Evolutionary conservation across 1,284 basidiomycete genomes (phyloP).

Genomic region (Austropuccinia psidii): DNA sequence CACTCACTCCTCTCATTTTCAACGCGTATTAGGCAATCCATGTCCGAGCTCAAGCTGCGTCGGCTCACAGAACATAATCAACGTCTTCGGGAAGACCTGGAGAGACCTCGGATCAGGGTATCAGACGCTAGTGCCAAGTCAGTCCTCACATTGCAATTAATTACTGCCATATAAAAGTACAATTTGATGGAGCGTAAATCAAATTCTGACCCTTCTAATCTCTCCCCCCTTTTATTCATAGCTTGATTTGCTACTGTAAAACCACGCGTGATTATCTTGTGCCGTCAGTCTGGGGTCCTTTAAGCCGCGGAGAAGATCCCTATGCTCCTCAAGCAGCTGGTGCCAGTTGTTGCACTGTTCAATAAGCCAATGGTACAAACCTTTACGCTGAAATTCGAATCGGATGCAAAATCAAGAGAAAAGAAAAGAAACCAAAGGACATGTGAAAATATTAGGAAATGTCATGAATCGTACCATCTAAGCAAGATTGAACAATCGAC

Average conservation of each 20-base stretch:
- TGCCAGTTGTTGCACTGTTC: constrained; percentile 25
- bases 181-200: too few species aligned
- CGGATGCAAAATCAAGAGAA: too few species aligned
- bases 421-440: too few species aligned
- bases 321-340: constrained; percentile 65
- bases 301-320: constrained; percentile 77
- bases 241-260: constrained; percentile 85
- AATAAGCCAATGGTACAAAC: neutral
- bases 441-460: too few species aligned
- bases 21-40: constrained; percentile 51
- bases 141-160: constrained; percentile 46
- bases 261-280: constrained; percentile 78
- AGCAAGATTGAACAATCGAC: too few species aligned
- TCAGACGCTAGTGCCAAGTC: constrained; percentile 85
- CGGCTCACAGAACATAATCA: constrained; percentile 88
- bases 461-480: too few species aligned
- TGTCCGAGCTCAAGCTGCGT: constrained; percentile 93
- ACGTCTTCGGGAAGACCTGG: constrained; percentile 78
- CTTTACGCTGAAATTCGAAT: too few species aligned
- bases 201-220: neutral
- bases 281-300: constrained; percentile 86
- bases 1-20: neutral
- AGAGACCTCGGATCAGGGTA: constrained; percentile 73
- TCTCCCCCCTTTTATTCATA: constrained; percentile 45
- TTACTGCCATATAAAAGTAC: too few species aligned